Evolutionary conservation across 2,329 filamentous ascomycete genomes (phyloP).

Genomic region (Pseudocercospora ulei): DNA sequence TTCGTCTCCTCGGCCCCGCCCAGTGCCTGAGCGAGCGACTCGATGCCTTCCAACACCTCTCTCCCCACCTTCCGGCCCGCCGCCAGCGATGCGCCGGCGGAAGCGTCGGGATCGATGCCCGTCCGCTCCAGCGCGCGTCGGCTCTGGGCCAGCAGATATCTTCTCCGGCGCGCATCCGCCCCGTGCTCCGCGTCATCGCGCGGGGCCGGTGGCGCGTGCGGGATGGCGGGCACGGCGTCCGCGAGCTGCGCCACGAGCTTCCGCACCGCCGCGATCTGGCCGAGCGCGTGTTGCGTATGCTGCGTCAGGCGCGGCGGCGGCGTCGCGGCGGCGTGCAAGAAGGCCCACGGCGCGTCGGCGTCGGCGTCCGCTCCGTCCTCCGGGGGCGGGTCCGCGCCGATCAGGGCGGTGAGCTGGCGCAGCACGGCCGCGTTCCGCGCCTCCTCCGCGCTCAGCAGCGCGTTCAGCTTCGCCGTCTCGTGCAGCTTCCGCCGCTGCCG

Average conservation of each 20-base stretch:
- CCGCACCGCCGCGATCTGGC: slow-evolving; percentile 71
- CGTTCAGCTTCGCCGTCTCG: slow-evolving; percentile 67
- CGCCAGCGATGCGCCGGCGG: slow-evolving; percentile 24
- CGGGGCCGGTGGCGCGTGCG: slow-evolving; percentile 30
- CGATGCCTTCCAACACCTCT: slow-evolving; percentile 35
- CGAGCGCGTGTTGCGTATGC: slow-evolving; percentile 67
- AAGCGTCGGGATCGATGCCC: slow-evolving; percentile 50
- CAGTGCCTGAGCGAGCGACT: slow-evolving; percentile 33
- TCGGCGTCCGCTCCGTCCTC: slow-evolving; percentile 12
- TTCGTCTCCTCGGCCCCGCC: slow-evolving; percentile 22
- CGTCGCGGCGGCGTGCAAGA: slow-evolving; percentile 45
- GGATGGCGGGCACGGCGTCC: slow-evolving; percentile 25
- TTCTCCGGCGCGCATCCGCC: slow-evolving; percentile 58
- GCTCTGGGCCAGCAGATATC: slow-evolving; percentile 76
- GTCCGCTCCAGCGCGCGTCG: slow-evolving; percentile 64
- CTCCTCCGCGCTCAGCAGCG: slow-evolving; percentile 58
- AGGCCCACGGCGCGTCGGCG: slow-evolving; percentile 42
- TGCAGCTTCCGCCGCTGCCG: slow-evolving; percentile 63
- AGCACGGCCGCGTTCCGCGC: slow-evolving; percentile 64
- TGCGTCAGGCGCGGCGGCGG: slow-evolving; percentile 52
- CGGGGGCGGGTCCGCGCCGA: slow-evolving; percentile 34
- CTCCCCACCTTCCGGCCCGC: slow-evolving; percentile 26
- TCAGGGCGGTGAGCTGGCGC: slow-evolving; percentile 51
- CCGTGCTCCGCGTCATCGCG: slow-evolving; percentile 34
- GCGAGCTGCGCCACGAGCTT: slow-evolving; percentile 55